These are phyloP conservation scores for Wilcoxina mikolae DNA, from an alignment of 495 filamentous ascomycete genomes.

Conservation along the genomic window DNA sequence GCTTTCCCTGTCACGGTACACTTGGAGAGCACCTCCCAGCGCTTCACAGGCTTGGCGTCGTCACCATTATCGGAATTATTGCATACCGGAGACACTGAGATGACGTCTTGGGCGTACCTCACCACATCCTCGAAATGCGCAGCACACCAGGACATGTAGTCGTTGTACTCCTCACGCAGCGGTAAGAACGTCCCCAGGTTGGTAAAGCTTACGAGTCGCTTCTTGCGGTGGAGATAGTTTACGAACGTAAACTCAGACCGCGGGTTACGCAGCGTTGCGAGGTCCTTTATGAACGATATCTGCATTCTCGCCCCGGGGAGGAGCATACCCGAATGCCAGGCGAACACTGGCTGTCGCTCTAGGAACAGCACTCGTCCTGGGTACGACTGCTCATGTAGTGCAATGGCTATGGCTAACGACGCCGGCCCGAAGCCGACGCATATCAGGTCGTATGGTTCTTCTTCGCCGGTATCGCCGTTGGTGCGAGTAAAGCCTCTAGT, in stretches of 20 bases:
- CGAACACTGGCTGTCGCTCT: conserved; percentile 68
- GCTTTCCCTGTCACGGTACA: conserved; percentile 39
- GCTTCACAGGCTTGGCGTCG: conserved; percentile 33
- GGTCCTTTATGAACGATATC: conserved; percentile 93
- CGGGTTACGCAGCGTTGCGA: conserved; percentile 77
- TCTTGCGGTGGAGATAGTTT: conserved; percentile 73
- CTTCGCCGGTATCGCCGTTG: not conserved
- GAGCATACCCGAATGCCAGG: conserved; percentile 92
- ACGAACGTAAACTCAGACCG: conserved; percentile 87
- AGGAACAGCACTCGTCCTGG: conserved; percentile 54
- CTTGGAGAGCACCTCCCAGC: conserved; percentile 42
- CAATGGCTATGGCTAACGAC: conserved; percentile 81
- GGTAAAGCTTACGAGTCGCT: conserved; percentile 69
- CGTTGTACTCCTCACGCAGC: conserved; percentile 75
- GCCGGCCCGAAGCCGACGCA: conserved; percentile 92
- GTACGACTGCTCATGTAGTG: conserved; percentile 55
- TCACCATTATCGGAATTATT: too few species aligned
- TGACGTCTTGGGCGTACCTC: conserved; percentile 60
- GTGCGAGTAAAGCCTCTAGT: not conserved
- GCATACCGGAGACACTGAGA: conserved; percentile 44
- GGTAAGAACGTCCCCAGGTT: conserved; percentile 84
- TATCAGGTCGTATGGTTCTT: conserved; percentile 50
- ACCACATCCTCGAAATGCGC: conserved; percentile 64
- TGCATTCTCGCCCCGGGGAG: conserved; percentile 91
- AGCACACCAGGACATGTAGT: conserved; percentile 90